These are phyloP conservation scores for Phytopythium vexans DNA, from an alignment of 352 stramenopile genomes.

Conservation along the genomic window DNA sequence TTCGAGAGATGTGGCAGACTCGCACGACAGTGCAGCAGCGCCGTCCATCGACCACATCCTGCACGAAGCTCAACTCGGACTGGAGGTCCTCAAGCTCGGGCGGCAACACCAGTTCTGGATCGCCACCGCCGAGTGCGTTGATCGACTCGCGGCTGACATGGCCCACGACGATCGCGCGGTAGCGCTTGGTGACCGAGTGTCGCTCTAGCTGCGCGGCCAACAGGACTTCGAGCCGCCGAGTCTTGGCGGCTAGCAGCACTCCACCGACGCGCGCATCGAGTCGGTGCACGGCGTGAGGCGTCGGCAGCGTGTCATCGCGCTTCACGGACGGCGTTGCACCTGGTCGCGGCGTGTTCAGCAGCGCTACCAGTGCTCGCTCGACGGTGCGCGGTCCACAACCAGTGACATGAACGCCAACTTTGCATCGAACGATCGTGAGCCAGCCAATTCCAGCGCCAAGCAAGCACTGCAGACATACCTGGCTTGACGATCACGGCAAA, in stretches of 20 bases:
- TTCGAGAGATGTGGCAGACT: conserved; percentile 30
- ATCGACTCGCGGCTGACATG: conserved; percentile 6
- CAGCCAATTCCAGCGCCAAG: not conserved
- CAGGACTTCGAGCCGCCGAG: conserved; percentile 32
- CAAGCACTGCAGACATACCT: conserved; percentile 8
- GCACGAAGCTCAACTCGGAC: conserved; percentile 21
- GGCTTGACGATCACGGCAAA: conserved; percentile 58
- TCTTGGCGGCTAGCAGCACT: conserved; percentile 60
- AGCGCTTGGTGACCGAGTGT: conserved; percentile 45
- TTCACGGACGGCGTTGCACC: not conserved
- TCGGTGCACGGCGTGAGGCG: conserved; percentile 49
- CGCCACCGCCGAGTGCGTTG: not conserved
- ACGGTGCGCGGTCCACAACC: conserved; percentile 42
- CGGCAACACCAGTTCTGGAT: conserved; percentile 10
- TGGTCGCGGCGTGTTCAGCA: conserved; percentile 18
- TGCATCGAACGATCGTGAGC: conserved; percentile 2
- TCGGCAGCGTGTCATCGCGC: conserved; percentile 16
- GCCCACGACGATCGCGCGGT: conserved; percentile 51
- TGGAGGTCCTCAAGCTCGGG: conserved; percentile 12
- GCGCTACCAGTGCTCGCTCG: conserved; percentile 36
- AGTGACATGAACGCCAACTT: conserved; percentile 58
- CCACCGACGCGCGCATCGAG: conserved; percentile 61
- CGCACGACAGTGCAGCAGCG: conserved; percentile 25
- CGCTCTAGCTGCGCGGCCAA: conserved; percentile 45
- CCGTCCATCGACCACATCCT: conserved; percentile 20